Base-by-base conservation (phyloP, 2,329 filamentous ascomycete genomes). In the Pseudomassariella vexata region DNA sequence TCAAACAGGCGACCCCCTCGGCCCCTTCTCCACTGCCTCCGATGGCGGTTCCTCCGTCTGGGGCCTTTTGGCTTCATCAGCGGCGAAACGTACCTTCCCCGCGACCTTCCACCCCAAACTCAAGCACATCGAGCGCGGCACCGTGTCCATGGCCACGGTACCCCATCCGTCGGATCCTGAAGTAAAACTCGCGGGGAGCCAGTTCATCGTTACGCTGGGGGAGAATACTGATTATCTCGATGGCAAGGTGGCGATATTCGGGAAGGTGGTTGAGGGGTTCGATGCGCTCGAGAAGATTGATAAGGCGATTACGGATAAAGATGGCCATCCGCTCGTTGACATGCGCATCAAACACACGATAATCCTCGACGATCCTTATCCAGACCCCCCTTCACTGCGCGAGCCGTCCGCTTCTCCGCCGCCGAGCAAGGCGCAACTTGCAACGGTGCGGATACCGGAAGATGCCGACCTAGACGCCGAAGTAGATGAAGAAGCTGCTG, bases 121-220 rank as follows among this genome's bases (percentile, higher is more conserved):
- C 47, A 95, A 92, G 58, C 92, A 98, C 59, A 64, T 75, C 24
- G 86, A 95, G 57, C 79, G 85, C 45, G 90, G 90, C 34, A 95
- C 87, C 10, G 89, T 98, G 39, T 95, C 89, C 64, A 95, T 96
- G 87, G 92, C 90, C n/a, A 95, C 90, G 0, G 85, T 79, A 12
- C 82, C 85, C 1, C 77, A 82, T 8, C 65, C 79, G 4, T 71
- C 73, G 11, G 84, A 95, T 50, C 82, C 85, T 3, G 88, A 95
- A 47, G 78, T 80, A 37, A 79, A 88, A 19, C 65, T 95, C 26
- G 88, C 88, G 0, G 88, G 76, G 6, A 95, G 88, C 47, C 90
- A 98, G 56, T 98, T 98, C 56, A 81, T 96, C 49, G 78, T 98
- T 39, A 95, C 90, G 1, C 69, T 95, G 4, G 88, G 85, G 22